Evolutionary conservation across 345 rosid genomes (phyloP), one percentile per base, ranked within the genome.

Genomic region (Aethionema arabicum): DNA sequence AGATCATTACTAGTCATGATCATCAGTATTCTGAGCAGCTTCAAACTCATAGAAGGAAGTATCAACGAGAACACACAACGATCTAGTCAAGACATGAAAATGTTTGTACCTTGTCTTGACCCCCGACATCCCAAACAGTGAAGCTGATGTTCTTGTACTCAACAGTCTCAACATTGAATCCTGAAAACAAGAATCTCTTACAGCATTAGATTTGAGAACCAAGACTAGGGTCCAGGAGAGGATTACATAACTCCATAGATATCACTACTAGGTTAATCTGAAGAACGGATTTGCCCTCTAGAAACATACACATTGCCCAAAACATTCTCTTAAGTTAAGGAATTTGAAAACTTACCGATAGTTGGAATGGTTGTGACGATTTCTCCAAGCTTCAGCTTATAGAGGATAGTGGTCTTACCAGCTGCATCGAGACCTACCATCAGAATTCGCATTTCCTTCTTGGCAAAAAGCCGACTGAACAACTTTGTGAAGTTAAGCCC

Each of bases 371-470:
- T 84, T 68, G 95, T 84, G 66, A 87, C 95, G 32, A 87, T 87
- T 66, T 87, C 90, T 4, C 95, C 90, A 47, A 87, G 90, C 81
- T 84, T 87, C 36, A 87, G 88, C 85, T 87, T 87, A 77, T 85
- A 87, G 60, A 87, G n/a, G 52, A 83, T 87, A 6, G 91, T 87
- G 67, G 95, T 86, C 77, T 86, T 86, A 78, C 95, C 93, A 46
- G 93, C 89, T 36, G 93, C 93, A 58, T 87, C 95, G 3, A 87
- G 88, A 79, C 95, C 91, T 38, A 85, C 91, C 91, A 85, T 85
- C 73, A 85, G 74, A 79, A 85, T 85, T 59, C 91, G 75, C 91
- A 85, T 80, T 77, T 85, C 88, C 82, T 59, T 83, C 79, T 85
- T 85, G 36, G 91, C 83, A 37, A 85, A 85, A 56, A 85, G 86